Evolutionary conservation across 2,329 filamentous ascomycete species (phyloP), one percentile per base, ranked within the genome.

Genomic region (Ciborinia camelliae): DNA sequence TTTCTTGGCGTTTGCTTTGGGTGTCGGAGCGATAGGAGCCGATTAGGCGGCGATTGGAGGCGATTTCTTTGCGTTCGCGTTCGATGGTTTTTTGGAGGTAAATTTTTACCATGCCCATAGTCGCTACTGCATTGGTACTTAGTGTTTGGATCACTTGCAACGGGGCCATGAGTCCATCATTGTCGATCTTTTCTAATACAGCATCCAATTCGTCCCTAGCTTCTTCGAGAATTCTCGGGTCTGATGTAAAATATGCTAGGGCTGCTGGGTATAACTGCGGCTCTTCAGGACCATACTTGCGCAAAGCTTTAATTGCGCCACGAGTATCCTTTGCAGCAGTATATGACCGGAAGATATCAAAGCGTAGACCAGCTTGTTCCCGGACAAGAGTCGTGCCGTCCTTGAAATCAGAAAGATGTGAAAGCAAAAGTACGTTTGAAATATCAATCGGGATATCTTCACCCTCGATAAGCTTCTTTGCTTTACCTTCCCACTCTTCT

Each of bases 271-370:
- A 99, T 1, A 99, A 84, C 67, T 94, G 90, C 0, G 94, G 93
- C 72, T 98, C 94, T 70, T 93, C 87, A 0, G 90, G 87, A 0
- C 95, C 96, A 74, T 99, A 99, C 76, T 96, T 97, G 66, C 87
- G 86, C 48, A 99, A 81, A 0, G 95, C 93, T 74, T 90, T 91
- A 73, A 99, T 92, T 6, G 94, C 94, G 12, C 95, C 94, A 48
- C 85, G 82, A 0, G 95, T 99, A 75, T 99, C 95, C 69, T 92
- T 92, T 28, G 93, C 92, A 0, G 92, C 87, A 1, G 94, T 97
- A 75, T 96, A 97, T 1, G 94, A 97, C 57, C 95, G 89, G 80
- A 99, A 98, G 66, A 99, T 98, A 77, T 99, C 95, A 64, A 93
- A 95, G 50, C 91, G 84, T 3, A 99, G 84, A 26, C 93, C 92